phyloP scores from a whole-genome alignment of 1,139 yeast species.

The Sporopachydermia cereana region DNA sequence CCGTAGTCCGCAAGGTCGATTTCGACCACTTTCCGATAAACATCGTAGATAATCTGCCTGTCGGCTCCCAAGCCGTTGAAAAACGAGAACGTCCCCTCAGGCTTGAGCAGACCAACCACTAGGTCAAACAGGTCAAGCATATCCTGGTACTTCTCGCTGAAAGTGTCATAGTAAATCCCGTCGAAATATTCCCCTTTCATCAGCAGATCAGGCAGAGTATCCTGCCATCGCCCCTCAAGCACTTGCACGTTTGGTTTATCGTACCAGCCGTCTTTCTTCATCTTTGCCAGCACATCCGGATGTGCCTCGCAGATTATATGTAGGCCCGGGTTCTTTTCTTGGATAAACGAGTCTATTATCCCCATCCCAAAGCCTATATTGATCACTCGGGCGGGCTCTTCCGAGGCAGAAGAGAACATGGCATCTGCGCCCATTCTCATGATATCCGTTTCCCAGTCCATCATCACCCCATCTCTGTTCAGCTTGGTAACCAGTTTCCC shows the following conservation, averaged over 20 bases:
- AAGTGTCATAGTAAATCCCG: slow-evolving; percentile 90
- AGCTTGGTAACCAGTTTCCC: slow-evolving; percentile 62
- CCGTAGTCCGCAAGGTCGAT: slow-evolving; percentile 77
- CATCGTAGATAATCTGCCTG: slow-evolving; percentile 78
- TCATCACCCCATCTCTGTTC: slow-evolving; percentile 87
- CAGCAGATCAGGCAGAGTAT: slow-evolving; percentile 51
- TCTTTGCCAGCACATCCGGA: slow-evolving; percentile 69
- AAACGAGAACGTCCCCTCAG: slow-evolving; percentile 74
- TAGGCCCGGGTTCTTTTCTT: slow-evolving; percentile 41
- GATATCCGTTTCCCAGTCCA: slow-evolving; percentile 86
- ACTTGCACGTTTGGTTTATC: slow-evolving; percentile 60
- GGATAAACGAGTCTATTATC: slow-evolving; percentile 73
- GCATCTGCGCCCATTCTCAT: slow-evolving; percentile 75
- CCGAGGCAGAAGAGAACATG: slow-evolving; percentile 31
- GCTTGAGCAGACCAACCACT: slow-evolving; percentile 71
- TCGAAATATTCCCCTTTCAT: slow-evolving; percentile 65
- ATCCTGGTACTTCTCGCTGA: slow-evolving; percentile 77
- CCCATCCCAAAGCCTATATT: slow-evolving; percentile 98
- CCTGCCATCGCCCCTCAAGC: slow-evolving; percentile 89
- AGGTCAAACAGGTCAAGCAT: slow-evolving; percentile 78
- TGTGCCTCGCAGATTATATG: slow-evolving; percentile 94
- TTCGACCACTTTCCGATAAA: slow-evolving; percentile 71
- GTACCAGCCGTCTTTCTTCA: slow-evolving; percentile 76
- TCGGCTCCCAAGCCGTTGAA: slow-evolving; percentile 98
- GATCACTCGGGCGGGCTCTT: slow-evolving; percentile 33